phyloP scores from a whole-genome alignment of 345 rosid genomes.

The Atalantia buxifolia region DNA sequence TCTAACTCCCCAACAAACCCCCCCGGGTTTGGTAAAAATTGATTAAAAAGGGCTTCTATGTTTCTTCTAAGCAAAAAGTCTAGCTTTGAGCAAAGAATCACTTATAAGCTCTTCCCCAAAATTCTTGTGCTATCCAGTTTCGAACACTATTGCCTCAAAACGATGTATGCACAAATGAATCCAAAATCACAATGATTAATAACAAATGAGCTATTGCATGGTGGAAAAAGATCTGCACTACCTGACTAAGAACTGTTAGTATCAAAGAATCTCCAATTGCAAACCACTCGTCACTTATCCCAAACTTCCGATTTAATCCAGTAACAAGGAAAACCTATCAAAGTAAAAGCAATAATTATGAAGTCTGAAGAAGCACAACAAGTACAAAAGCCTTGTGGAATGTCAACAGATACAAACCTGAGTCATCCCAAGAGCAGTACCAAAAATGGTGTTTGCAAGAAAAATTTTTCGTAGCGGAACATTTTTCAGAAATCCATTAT shows the following conservation, averaged over 20 bases:
- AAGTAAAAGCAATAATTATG: neutral
- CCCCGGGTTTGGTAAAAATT: neutral
- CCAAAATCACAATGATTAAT: neutral
- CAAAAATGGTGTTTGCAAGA: constrained; percentile 62
- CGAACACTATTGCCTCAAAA: neutral
- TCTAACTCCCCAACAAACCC: too few species aligned
- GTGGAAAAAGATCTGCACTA: constrained; percentile 14
- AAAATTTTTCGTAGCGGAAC: constrained; percentile 81
- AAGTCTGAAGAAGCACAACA: neutral
- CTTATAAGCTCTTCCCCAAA: neutral
- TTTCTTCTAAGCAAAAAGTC: neutral
- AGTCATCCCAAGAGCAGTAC: constrained; percentile 92
- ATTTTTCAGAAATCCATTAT: constrained; percentile 86
- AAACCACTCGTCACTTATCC: constrained; percentile 95
- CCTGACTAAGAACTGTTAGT: constrained; percentile 91
- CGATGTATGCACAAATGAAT: neutral
- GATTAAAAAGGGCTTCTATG: neutral
- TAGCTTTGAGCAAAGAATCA: neutral
- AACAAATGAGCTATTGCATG: neutral
- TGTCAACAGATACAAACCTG: constrained; percentile 49
- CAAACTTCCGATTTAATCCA: constrained; percentile 73
- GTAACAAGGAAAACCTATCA: constrained; percentile 82
- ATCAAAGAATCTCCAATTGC: constrained; percentile 94
- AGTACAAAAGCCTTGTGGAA: neutral
- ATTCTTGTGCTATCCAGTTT: neutral